These are phyloP conservation scores for Dendrocalamus latiflorus DNA, from an alignment of 202 grass and related monocot species.

Conservation along the genomic window DNA sequence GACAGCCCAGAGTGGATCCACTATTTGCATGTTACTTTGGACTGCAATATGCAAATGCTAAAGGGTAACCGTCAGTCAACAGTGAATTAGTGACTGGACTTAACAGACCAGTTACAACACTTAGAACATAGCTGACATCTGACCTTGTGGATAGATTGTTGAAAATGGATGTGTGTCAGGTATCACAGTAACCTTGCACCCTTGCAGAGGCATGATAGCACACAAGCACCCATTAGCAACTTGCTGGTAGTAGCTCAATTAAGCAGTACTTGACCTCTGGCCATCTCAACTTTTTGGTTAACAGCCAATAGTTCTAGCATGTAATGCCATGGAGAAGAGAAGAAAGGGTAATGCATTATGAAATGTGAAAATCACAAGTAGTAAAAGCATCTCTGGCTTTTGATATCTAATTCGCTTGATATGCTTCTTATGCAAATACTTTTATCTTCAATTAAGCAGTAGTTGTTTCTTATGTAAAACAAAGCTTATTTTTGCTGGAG, in stretches of 20 bases:
- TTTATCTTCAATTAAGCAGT: no score
- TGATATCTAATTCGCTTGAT: not conserved
- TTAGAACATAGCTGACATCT: not conserved
- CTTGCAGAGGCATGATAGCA: not conserved
- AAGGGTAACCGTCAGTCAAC: not conserved
- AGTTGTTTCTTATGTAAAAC: no score
- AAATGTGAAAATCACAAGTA: not conserved
- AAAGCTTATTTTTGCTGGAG: no score
- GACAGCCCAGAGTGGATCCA: not conserved
- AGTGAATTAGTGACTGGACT: not conserved
- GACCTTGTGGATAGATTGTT: not conserved
- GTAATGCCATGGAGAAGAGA: not conserved
- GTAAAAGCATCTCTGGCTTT: not conserved
- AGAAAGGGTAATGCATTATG: not conserved
- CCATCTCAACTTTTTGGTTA: not conserved
- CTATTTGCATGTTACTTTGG: not conserved
- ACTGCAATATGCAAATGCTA: not conserved
- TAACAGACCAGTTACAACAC: not conserved
- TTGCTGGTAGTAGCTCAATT: not conserved
- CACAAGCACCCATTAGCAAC: not conserved
- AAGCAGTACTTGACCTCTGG: not conserved
- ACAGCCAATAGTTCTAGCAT: not conserved
- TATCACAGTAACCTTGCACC: not conserved
- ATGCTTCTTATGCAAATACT: not conserved
- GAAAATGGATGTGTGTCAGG: not conserved